Conservation (phyloP, 2,329 filamentous ascomycete species). For the Penicillium brevicompactum region DNA sequence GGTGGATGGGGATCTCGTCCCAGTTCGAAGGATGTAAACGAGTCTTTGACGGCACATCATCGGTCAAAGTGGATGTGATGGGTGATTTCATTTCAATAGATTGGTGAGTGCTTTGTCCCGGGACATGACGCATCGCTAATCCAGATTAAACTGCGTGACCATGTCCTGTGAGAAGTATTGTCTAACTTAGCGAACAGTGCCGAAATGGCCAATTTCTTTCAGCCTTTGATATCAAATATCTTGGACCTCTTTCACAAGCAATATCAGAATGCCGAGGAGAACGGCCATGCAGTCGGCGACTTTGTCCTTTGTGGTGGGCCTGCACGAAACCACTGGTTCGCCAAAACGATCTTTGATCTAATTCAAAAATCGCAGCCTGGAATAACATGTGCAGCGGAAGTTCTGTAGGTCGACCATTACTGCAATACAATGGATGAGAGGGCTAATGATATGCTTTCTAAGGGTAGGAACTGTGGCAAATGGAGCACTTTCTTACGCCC, state of each 20-base stretch:
- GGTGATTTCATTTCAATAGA: too few species aligned
- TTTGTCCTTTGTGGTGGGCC: not conserved
- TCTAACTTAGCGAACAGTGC: not conserved
- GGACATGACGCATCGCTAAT: not conserved
- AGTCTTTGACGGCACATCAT: not conserved
- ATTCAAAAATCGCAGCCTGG: not conserved
- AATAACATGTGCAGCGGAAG: not conserved
- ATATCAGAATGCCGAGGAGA: not conserved
- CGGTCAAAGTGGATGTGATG: not conserved
- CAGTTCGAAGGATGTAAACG: not conserved
- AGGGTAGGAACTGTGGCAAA: not conserved
- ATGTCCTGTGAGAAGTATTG: not conserved
- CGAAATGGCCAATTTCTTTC: not conserved
- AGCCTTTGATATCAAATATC: not conserved
- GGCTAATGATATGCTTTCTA: not conserved
- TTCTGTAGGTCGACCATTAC: not conserved
- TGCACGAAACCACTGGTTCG: not conserved
- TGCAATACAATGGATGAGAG: not conserved
- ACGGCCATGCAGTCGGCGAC: not conserved
- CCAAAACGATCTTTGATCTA: not conserved
- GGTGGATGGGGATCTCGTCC: not conserved
- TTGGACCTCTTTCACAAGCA: not conserved
- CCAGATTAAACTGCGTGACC: not conserved
- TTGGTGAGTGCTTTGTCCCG: not conserved
- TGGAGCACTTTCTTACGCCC: not conserved